Evolutionary conservation across 805 yeast genomes (phyloP).

Genomic region (Jamesozyma piceae): DNA sequence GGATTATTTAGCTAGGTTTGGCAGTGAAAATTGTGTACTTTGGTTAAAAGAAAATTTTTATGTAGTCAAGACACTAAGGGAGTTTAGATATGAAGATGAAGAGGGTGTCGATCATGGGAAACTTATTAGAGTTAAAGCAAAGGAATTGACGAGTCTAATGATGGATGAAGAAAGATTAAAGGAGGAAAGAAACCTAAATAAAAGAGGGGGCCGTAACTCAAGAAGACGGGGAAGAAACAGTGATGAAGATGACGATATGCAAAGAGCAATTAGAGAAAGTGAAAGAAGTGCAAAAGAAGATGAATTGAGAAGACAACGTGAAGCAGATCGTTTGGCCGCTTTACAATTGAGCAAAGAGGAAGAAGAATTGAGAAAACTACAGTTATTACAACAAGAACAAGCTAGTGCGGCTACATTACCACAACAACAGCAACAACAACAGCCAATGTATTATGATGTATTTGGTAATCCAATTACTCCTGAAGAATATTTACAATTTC

Average conservation of each 20-base stretch:
- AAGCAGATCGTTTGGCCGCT: constrained; percentile 21
- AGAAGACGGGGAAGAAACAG: constrained; percentile 6
- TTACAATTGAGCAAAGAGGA: constrained; percentile 24
- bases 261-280: constrained; percentile 73
- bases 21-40: constrained; percentile 78
- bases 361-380: constrained; percentile 24
- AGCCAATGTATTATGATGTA: constrained; percentile 27
- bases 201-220: constrained; percentile 29
- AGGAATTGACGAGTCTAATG: constrained; percentile 69
- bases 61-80: constrained; percentile 82
- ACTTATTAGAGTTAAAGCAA: constrained; percentile 79
- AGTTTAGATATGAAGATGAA: constrained; percentile 76
- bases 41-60: constrained; percentile 91
- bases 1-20: constrained; percentile 77
- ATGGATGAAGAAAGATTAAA: constrained; percentile 74
- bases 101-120: constrained; percentile 78
- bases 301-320: constrained; percentile 36
- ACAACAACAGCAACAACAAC: constrained; percentile 20
- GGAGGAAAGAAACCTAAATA: constrained; percentile 48
- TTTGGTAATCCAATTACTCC: constrained; percentile 31
- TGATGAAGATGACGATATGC: constrained; percentile 63
- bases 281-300: constrained; percentile 72
- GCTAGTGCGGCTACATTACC: constrained; percentile 14
- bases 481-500: constrained; percentile 30
- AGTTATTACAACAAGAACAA: constrained; percentile 22